Conservation (phyloP, 805 yeast genomes). For the Allodekkera sacchari region DNA sequence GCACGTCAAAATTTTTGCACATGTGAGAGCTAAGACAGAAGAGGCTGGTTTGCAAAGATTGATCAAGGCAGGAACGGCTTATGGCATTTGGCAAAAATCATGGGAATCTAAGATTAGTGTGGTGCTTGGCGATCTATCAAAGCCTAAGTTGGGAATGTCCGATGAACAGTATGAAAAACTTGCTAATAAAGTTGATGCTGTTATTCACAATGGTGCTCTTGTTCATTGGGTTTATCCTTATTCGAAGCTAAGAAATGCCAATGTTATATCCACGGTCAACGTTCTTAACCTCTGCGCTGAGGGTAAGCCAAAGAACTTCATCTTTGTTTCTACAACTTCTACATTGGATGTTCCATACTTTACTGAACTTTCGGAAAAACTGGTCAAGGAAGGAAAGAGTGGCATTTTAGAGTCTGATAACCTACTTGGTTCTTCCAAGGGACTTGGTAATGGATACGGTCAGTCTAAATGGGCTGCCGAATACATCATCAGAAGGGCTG, state of each 20-base stretch:
- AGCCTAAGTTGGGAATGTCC: slow-evolving; percentile 61
- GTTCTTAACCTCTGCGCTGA: slow-evolving; percentile 67
- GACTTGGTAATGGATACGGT: slow-evolving; percentile 90
- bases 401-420: slow-evolving; percentile 84
- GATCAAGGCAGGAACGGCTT: slow-evolving; percentile 64
- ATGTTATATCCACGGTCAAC: slow-evolving; percentile 81
- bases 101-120: slow-evolving; percentile 55
- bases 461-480: slow-evolving; percentile 98
- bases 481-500: slow-evolving; percentile 79
- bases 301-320: slow-evolving; percentile 79
- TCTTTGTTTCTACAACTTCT: slow-evolving; percentile 95
- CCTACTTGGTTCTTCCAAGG: slow-evolving; percentile 69
- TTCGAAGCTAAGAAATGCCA: slow-evolving; percentile 81
- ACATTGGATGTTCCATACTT: slow-evolving; percentile 79
- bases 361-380: slow-evolving; percentile 65
- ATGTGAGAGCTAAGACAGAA: slow-evolving; percentile 76
- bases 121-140: slow-evolving; percentile 76
- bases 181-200: slow-evolving; percentile 58
- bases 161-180: slow-evolving; percentile 50
- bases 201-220: slow-evolving; percentile 94
- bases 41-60: slow-evolving; percentile 71
- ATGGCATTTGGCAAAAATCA: slow-evolving; percentile 68
- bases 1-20: slow-evolving; percentile 65
- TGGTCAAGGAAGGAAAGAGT: slow-evolving; percentile 57
- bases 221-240: slow-evolving; percentile 99